Conservation (phyloP, 2,329 filamentous ascomycete species). For the Parastagonospora avenae region DNA sequence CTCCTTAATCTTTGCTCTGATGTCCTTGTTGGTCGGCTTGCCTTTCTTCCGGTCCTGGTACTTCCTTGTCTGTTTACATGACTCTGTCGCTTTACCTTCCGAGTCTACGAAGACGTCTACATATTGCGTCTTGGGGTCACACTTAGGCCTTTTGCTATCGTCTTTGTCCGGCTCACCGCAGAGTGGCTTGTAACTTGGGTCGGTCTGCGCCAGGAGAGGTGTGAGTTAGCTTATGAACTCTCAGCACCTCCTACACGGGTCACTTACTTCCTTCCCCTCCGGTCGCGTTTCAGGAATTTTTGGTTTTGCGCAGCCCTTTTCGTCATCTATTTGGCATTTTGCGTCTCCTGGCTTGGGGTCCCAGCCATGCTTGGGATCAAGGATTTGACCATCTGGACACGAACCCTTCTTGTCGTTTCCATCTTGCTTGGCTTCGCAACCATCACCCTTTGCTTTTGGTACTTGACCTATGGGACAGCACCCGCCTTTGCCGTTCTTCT, state of each 20-base stretch:
- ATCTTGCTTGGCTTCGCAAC: conserved; percentile 3
- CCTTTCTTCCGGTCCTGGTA: conserved; percentile 4
- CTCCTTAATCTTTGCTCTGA: conserved; percentile 5
- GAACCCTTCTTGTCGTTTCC: conserved; percentile 4
- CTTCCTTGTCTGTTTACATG: conserved; percentile 5
- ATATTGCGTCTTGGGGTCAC: conserved; percentile 6
- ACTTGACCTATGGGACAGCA: conserved; percentile 23
- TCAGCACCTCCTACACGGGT: too few relatives aligned
- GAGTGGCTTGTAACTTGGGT: conserved; percentile 1
- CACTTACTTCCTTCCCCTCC: background rate
- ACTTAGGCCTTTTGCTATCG: conserved; percentile 1
- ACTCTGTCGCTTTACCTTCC: conserved; percentile 4
- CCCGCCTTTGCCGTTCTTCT: conserved; percentile 10
- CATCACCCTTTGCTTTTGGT: conserved; percentile 11
- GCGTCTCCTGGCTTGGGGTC: conserved; percentile 1
- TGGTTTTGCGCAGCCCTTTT: conserved; percentile 6
- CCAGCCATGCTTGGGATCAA: conserved; percentile 8
- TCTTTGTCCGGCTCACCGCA: conserved; percentile 5
- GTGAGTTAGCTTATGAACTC: too few relatives aligned
- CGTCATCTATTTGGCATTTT: conserved; percentile 10
- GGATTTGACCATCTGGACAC: conserved; percentile 6
- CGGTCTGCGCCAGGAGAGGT: background rate
- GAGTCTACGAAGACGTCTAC: conserved; percentile 1
- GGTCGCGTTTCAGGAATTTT: conserved; percentile 7
- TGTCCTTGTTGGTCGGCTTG: background rate